phyloP scores from a whole-genome alignment of 345 rosid genomes.

The Mallotus nudiflorus region DNA sequence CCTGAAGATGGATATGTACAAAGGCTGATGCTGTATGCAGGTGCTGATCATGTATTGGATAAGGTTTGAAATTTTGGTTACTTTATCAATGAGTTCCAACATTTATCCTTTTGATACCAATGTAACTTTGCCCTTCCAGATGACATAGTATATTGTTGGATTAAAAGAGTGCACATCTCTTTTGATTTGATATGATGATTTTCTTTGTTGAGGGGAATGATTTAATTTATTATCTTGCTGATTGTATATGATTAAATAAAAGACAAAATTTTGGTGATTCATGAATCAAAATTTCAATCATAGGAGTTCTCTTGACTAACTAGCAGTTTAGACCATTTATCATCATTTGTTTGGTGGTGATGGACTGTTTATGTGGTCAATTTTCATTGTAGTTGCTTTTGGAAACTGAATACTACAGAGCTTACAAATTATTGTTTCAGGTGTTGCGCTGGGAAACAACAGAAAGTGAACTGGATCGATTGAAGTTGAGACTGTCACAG shows the following conservation, averaged over 20 bases:
- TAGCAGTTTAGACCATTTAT: background rate
- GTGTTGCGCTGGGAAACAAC: slow-evolving; percentile 63
- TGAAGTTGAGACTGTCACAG: slow-evolving; percentile 65
- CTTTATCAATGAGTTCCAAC: slow-evolving; percentile 9
- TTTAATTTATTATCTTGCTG: background rate
- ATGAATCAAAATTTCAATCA: background rate
- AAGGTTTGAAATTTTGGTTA: slow-evolving; percentile 60
- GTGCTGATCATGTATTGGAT: slow-evolving; percentile 67
- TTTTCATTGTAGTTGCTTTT: background rate
- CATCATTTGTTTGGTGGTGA: background rate
- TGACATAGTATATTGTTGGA: background rate
- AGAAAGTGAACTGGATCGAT: slow-evolving; percentile 57
- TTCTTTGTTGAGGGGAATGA: background rate
- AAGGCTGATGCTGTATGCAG: slow-evolving; percentile 57
- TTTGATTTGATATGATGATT: background rate
- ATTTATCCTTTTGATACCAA: background rate
- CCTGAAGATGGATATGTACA: slow-evolving; percentile 49
- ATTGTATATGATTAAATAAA: background rate
- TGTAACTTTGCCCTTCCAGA: background rate
- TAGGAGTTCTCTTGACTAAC: background rate
- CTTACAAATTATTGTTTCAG: slow-evolving; percentile 36
- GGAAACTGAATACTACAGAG: background rate
- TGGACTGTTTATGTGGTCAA: background rate
- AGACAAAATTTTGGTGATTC: background rate
- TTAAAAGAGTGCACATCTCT: background rate